Base-by-base conservation (phyloP, 768 basidiomycete genomes). In the Leccinum broughii region DNA sequence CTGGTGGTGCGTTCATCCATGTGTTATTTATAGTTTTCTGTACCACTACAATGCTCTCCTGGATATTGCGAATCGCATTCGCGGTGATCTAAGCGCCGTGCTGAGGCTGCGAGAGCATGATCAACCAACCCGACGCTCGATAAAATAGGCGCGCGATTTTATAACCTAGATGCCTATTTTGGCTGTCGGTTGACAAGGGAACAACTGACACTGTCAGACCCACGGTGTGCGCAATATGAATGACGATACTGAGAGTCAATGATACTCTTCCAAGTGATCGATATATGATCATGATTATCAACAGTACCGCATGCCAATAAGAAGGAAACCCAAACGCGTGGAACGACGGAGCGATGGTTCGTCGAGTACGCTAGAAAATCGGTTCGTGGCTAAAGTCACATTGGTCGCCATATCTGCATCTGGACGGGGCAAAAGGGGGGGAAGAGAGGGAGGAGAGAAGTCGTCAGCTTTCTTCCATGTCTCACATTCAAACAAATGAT, bases 351-450 rank as follows among this genome's bases (percentile, higher is more conserved):
- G 11, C 20, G 11, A 13, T 22, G 44, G 20, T 46, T 46, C 22
- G 28, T 54, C 37, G 6, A 0, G 20, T 22, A 8, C 28, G 53
- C 64, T 74, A 75, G 56, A 73, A 77, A 54, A 75, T 69, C 17
- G 76, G 74, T 68, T 84, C 91, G 71, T 93, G 91, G 67, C 85
- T 81, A 76, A 88, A 93, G 77, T 91, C 90, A 79, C 91, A 93
- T 75, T 87, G 87, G 78, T 93, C 91, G 60, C 91, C 91, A 70
- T 86, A 92, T 82, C 84, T 86, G 84, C 91, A 93, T 85, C 91
- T 93, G 35, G 22, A 54, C 22, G 20, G 20, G 51, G 32, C n/a
- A n/a, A 32, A 20, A 22, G 4, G 22, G 30, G 17, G 10, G 30
- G 51, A 26, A 30, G 30, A n/a, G n/a, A 30, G 28, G 30, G 32